phyloP scores from a whole-genome alignment of 2,329 filamentous ascomycete genomes.

The Xenosphaeropsis pyriputrescens region DNA sequence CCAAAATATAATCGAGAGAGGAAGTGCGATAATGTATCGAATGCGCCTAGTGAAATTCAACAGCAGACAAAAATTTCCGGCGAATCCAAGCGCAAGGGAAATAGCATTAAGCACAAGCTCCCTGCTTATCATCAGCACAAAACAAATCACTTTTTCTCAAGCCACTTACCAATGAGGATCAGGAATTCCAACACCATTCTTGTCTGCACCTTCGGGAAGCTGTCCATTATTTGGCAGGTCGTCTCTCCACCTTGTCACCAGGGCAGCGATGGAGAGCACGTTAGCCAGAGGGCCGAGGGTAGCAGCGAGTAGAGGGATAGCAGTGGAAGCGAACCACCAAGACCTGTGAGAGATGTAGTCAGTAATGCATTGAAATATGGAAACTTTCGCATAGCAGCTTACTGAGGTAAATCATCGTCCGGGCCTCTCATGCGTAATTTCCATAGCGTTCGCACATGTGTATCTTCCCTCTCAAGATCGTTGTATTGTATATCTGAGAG shows the following conservation, averaged over 20 bases:
- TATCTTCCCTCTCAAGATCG: too few species aligned
- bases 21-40: conserved; percentile 53
- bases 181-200: conserved; percentile 31
- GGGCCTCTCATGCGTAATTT: conserved; percentile 3
- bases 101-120: conserved; percentile 46
- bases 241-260: conserved; percentile 49
- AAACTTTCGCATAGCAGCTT: neutral
- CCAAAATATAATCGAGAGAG: conserved; percentile 53
- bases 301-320: conserved; percentile 46
- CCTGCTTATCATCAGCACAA: conserved; percentile 20
- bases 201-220: conserved; percentile 27
- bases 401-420: conserved; percentile 6
- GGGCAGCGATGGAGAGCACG: conserved; percentile 49
- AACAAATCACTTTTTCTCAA: neutral
- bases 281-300: conserved; percentile 59
- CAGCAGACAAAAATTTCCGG: conserved; percentile 52
- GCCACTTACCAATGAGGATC: conserved; percentile 44
- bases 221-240: conserved; percentile 29
- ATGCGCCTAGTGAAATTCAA: conserved; percentile 55
- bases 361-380: neutral
- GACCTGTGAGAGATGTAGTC: conserved; percentile 9
- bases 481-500: too few species aligned
- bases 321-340: conserved; percentile 25
- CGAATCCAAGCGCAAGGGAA: conserved; percentile 47
- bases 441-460: neutral